Percentiles rank a stretch among this genome's conserved stretches.
Evolutionary conservation across 352 stramenopile genomes (phyloP).

Genomic region (Elongisporangium anandrum): DNA sequence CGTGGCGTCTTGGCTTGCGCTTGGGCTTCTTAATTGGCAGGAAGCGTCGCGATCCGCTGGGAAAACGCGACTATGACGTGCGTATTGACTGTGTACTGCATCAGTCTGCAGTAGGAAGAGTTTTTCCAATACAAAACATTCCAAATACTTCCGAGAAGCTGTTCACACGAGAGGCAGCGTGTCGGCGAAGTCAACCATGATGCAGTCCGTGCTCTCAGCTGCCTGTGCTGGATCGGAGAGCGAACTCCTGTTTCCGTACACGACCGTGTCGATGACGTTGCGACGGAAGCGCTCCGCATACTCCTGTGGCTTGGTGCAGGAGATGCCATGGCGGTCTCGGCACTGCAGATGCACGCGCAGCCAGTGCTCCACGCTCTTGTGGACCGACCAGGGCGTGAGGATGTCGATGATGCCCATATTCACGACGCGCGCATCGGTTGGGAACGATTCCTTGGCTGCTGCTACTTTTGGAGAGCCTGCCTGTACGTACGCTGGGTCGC

Average conservation of each 20-base stretch:
- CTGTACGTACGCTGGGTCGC: slow-evolving; percentile 52
- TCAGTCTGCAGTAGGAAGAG: slow-evolving; percentile 50
- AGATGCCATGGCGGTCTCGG: slow-evolving; percentile 74
- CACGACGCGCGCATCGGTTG: slow-evolving; percentile 69
- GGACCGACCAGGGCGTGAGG: slow-evolving; percentile 92
- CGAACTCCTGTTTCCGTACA: slow-evolving; percentile 36
- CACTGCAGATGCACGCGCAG: slow-evolving; percentile 78
- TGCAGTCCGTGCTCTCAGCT: slow-evolving; percentile 50
- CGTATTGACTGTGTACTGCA: slow-evolving; percentile 65
- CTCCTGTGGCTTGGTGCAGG: slow-evolving; percentile 71
- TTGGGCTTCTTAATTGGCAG: slow-evolving; percentile 19
- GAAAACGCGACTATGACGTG: slow-evolving; percentile 74
- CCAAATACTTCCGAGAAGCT: background rate
- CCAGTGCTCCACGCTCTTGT: slow-evolving; percentile 91
- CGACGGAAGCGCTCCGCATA: slow-evolving; percentile 84
- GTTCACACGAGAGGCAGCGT: slow-evolving; percentile 32
- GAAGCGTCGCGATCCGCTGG: slow-evolving; percentile 71
- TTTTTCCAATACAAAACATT: background rate
- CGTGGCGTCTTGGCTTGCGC: slow-evolving; percentile 4
- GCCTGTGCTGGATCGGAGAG: background rate
- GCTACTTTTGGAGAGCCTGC: slow-evolving; percentile 39
- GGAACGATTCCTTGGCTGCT: slow-evolving; percentile 35
- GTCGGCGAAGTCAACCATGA: slow-evolving; percentile 84
- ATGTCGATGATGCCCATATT: slow-evolving; percentile 98
- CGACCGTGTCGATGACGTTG: slow-evolving; percentile 81